Base-by-base conservation (phyloP, 208 protist genomes). In the Wallacemonas sp. region DNA sequence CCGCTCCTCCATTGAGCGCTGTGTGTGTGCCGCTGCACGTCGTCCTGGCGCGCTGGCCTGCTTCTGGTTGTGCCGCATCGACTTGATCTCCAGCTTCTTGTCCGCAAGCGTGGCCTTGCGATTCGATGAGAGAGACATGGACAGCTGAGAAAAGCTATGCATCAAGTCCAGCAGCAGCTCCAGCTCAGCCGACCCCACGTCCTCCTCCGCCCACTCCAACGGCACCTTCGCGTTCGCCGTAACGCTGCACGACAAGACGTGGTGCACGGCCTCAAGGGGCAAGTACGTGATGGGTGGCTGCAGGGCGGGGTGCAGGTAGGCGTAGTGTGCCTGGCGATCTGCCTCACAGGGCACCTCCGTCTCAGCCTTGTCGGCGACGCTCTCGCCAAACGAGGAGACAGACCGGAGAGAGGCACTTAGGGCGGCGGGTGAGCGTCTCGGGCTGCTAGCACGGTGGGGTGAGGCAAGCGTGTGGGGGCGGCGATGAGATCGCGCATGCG, bases 101-200 rank as follows among this genome's bases (percentile, higher is more conserved):
- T 49, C 49, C 9, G 2, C 49, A 5, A 31, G 62, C 34, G 33
- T 49, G 9, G 47, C 62, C 2, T n/a, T 34, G 5, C 44, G 62
- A 3, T 27, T 58, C 47, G 38, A 46, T 21, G 59, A 61, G 59
- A 80, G 42, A 46, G 74, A 71, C 69, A 75, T 63, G 74, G 66
- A 65, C 2, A 75, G 62, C 30, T 53, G 27, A 26, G 72, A 66
- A 46, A 72, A 79, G 51, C 42, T 73, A 2, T 72, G 19, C 70
- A 75, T 73, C 31, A 80, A 27, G 60, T 85, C 79, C 67, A 75
- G 60, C 22, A 85, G 39, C 41, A 85, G 74, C 12, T 62, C 58
- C 17, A 85, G 36, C 26, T 76, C 59, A 30, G 68, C 60, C 36
- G 79, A 64, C 3, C 66, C 54, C 42, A 78, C 58, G 53, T 33